Conservation (phyloP, 2,329 filamentous ascomycete genomes). For the Colletotrichum kahawae region DNA sequence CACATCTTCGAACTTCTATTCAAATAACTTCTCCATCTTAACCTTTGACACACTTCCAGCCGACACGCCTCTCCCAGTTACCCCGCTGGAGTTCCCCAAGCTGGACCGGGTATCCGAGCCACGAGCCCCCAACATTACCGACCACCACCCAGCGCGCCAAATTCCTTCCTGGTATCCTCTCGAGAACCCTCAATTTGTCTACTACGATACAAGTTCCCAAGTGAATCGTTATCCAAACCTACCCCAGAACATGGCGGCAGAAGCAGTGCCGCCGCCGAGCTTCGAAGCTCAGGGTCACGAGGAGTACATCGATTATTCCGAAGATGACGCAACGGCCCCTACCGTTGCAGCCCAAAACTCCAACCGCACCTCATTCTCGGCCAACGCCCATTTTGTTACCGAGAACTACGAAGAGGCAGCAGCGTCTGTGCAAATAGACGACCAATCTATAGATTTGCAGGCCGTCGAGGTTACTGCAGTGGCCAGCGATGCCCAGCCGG, state of each 20-base stretch:
- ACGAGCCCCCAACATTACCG: background rate
- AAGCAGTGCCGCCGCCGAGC: slow-evolving; percentile 6
- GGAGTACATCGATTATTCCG: slow-evolving; percentile 22
- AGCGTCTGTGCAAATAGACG: slow-evolving; percentile 21
- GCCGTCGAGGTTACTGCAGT: background rate
- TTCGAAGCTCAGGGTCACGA: slow-evolving; percentile 9
- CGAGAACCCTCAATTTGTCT: background rate
- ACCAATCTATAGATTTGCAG: slow-evolving; percentile 21
- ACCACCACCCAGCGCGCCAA: background rate
- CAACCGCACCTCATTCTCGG: background rate
- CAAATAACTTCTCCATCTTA: background rate
- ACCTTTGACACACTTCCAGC: background rate
- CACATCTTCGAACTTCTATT: background rate
- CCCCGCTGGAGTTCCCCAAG: background rate
- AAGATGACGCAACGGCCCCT: slow-evolving; percentile 14
- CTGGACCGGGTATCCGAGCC: background rate
- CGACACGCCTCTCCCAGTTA: background rate
- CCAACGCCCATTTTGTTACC: background rate
- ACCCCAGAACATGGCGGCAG: background rate
- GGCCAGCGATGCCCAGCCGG: background rate
- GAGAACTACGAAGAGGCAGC: background rate
- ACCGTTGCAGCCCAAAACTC: background rate
- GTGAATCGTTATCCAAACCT: background rate
- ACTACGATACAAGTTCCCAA: background rate
- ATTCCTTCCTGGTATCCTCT: background rate